A percentile compares a stretch with the other conserved stretches of the same genome.
phyloP scores from a whole-genome alignment of 1,284 basidiomycete species.

The Macrocybe sp. region DNA sequence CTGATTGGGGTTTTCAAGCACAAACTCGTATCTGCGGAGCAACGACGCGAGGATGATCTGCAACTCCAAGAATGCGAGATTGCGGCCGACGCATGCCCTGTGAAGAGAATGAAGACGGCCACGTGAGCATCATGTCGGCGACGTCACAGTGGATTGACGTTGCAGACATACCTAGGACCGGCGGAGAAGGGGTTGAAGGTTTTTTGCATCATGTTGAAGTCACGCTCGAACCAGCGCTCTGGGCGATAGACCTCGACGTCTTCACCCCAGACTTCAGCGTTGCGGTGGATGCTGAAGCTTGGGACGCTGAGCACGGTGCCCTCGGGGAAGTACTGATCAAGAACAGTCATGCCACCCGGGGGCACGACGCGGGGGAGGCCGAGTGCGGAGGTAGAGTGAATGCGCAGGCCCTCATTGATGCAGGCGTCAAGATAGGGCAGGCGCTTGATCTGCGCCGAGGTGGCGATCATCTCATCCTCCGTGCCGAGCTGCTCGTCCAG shows the following conservation, averaged over 20 bases:
- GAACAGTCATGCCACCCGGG: slow-evolving; percentile 58
- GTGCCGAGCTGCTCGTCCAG: slow-evolving; percentile 70
- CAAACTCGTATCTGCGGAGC: slow-evolving; percentile 67
- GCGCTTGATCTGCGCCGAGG: slow-evolving; percentile 59
- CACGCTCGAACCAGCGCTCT: slow-evolving; percentile 77
- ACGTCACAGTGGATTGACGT: background rate
- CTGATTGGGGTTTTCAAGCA: slow-evolving; percentile 51
- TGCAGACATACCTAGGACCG: slow-evolving; percentile 48
- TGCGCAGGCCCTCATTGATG: slow-evolving; percentile 77
- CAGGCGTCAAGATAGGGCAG: slow-evolving; percentile 77
- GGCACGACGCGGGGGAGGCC: slow-evolving; percentile 81
- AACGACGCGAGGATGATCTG: slow-evolving; percentile 72
- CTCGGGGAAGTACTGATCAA: slow-evolving; percentile 58
- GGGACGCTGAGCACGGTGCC: slow-evolving; percentile 75
- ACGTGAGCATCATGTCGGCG: slow-evolving; percentile 5
- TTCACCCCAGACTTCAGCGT: slow-evolving; percentile 66
- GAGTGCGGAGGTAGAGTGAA: slow-evolving; percentile 77
- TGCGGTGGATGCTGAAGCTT: slow-evolving; percentile 76
- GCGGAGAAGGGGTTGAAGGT: slow-evolving; percentile 76
- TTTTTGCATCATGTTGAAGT: slow-evolving; percentile 54
- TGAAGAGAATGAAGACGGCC: background rate
- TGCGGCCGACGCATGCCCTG: slow-evolving; percentile 71
- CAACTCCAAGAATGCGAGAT: slow-evolving; percentile 72
- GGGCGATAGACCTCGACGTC: slow-evolving; percentile 76
- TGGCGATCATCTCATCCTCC: slow-evolving; percentile 50